These are phyloP conservation scores for Vitis hybrid DNA, from an alignment of 177 flowering plant genomes.

Conservation along the genomic window DNA sequence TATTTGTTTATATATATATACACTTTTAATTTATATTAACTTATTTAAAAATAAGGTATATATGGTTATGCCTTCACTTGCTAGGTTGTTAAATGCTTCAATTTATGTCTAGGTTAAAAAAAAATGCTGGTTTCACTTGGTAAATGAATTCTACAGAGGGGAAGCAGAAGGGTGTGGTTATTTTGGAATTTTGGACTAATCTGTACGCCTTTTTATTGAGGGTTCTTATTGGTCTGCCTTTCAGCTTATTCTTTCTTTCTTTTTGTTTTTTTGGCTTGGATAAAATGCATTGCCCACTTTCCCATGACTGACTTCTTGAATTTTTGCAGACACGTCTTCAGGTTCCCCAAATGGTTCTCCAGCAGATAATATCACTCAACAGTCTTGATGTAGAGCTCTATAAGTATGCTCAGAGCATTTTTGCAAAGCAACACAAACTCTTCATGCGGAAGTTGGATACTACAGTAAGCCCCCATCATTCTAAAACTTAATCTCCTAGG, in stretches of 20 bases:
- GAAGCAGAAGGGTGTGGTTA: too few relatives aligned
- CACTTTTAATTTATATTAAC: too few relatives aligned
- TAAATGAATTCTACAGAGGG: too few relatives aligned
- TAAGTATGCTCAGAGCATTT: conserved; percentile 68
- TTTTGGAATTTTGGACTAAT: too few relatives aligned
- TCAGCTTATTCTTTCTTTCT: neutral
- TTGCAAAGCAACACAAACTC: conserved; percentile 49
- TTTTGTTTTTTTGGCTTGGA: neutral
- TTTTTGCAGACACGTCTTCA: conserved; percentile 64
- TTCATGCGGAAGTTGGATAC: conserved; percentile 17
- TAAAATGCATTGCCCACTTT: neutral
- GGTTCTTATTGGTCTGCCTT: neutral
- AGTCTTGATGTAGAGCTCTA: conserved; percentile 85
- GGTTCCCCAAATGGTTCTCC: conserved; percentile 55
- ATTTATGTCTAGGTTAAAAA: too few relatives aligned
- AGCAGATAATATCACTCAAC: conserved; percentile 68
- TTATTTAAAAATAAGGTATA: too few relatives aligned
- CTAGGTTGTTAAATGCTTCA: too few relatives aligned
- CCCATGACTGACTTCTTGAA: neutral
- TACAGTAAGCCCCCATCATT: conserved; percentile 32
- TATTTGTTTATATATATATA: too few relatives aligned
- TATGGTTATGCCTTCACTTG: too few relatives aligned
- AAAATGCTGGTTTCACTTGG: too few relatives aligned
- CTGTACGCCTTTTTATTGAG: too few relatives aligned
- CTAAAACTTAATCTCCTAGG: neutral